phyloP scores from a whole-genome alignment of 208 protist genomes.

The Leishmania braziliensis region DNA sequence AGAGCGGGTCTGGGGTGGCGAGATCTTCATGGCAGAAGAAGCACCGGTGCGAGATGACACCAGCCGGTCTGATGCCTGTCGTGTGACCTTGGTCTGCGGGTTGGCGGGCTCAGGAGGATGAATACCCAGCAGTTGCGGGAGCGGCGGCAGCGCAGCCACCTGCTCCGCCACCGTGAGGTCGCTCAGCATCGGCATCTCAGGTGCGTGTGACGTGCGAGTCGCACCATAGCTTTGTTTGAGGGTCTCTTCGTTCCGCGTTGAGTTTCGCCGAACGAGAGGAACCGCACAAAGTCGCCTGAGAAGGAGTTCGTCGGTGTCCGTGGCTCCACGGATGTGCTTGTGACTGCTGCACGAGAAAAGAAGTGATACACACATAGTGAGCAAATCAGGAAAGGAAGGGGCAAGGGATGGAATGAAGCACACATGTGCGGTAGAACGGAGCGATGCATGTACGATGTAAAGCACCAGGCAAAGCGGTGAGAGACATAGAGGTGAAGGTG shows the following conservation, averaged over 20 bases:
- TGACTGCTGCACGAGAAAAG: neutral
- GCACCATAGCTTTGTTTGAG: neutral
- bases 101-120: neutral
- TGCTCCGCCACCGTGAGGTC: conserved; percentile 41
- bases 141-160: conserved; percentile 38
- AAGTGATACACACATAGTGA: neutral
- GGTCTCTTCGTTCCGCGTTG: too few species aligned
- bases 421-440: neutral
- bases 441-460: neutral
- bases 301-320: neutral
- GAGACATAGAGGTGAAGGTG: neutral
- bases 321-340: neutral
- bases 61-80: neutral
- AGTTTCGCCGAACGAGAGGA: neutral
- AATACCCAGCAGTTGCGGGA: conserved; percentile 32
- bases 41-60: neutral
- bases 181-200: neutral
- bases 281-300: neutral
- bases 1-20: neutral
- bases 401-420: neutral
- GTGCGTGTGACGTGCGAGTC: neutral
- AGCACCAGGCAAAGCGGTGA: neutral
- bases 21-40: neutral
- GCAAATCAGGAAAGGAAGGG: neutral
- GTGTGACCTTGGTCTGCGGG: neutral